Evolutionary conservation across 768 basidiomycete species (phyloP).

Genomic region (Gautieria morchelliformis): DNA sequence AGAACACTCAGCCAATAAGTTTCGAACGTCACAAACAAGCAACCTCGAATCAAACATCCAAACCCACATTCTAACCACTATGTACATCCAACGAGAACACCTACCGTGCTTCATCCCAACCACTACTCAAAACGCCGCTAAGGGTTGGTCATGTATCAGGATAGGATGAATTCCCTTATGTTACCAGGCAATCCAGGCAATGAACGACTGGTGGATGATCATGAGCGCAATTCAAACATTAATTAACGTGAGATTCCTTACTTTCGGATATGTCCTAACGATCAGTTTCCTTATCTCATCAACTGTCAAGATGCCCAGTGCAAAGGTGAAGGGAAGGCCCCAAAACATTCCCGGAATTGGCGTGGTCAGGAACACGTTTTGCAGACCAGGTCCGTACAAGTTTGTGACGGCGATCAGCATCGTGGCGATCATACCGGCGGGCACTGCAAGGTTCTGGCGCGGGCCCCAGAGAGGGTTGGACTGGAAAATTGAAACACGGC

Average conservation of each 20-base stretch:
- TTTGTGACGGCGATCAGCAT: constrained; percentile 34
- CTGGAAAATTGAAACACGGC: constrained; percentile 32
- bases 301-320: constrained; percentile 28
- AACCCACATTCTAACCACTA: too few species aligned
- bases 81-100: too few species aligned
- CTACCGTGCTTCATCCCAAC: too few species aligned
- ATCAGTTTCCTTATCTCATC: constrained; percentile 31
- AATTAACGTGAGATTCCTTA: constrained; percentile 8
- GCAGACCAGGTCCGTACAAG: constrained; percentile 35
- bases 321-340: constrained; percentile 37
- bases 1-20: too few species aligned
- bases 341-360: constrained; percentile 40
- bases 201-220: not conserved
- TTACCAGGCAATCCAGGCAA: not conserved
- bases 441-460: constrained; percentile 31
- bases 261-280: constrained; percentile 34
- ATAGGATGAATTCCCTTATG: too few species aligned
- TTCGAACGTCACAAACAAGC: too few species aligned
- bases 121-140: too few species aligned
- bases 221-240: not conserved
- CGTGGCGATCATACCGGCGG: constrained; percentile 30
- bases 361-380: constrained; percentile 31
- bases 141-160: too few species aligned
- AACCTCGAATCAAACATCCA: too few species aligned
- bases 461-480: constrained; percentile 40